phyloP scores from a whole-genome alignment of 768 basidiomycete species.

The Paxillus involutus region DNA sequence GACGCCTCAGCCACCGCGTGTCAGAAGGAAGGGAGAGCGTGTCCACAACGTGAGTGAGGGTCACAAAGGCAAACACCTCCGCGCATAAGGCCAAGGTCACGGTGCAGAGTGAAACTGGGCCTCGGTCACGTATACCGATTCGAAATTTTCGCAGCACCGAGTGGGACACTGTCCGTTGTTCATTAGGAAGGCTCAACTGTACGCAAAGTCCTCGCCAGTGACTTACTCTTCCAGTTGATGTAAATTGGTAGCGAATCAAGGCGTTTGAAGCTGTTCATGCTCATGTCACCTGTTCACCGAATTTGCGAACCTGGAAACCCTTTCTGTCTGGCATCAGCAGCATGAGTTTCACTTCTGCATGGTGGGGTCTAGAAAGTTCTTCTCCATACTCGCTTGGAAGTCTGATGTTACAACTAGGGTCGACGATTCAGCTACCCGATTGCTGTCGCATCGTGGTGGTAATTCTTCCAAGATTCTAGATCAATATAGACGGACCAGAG shows the following conservation, averaged over 20 bases:
- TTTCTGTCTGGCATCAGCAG: background rate
- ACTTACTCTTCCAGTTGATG: background rate
- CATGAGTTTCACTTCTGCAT: background rate
- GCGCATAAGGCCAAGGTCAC: background rate
- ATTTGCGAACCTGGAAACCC: background rate
- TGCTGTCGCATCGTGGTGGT: slow-evolving; percentile 7
- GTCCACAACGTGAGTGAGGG: no score
- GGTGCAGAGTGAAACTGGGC: background rate
- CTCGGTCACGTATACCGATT: background rate
- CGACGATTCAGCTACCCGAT: background rate
- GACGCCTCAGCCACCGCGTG: background rate
- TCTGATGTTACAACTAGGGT: slow-evolving; percentile 1
- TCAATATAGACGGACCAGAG: slow-evolving; percentile 5
- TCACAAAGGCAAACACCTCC: no score
- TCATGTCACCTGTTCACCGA: background rate
- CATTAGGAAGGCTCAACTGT: background rate
- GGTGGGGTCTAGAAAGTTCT: background rate
- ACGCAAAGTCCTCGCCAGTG: background rate
- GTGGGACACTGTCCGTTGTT: background rate
- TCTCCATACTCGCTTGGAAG: background rate
- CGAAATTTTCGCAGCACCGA: background rate
- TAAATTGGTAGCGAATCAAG: background rate
- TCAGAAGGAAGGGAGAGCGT: background rate
- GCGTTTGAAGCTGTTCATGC: background rate
- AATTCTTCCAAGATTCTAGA: slow-evolving; percentile 2